These are phyloP conservation scores for Trapa incisa DNA, from an alignment of 345 rosid genomes.

Conservation along the genomic window DNA sequence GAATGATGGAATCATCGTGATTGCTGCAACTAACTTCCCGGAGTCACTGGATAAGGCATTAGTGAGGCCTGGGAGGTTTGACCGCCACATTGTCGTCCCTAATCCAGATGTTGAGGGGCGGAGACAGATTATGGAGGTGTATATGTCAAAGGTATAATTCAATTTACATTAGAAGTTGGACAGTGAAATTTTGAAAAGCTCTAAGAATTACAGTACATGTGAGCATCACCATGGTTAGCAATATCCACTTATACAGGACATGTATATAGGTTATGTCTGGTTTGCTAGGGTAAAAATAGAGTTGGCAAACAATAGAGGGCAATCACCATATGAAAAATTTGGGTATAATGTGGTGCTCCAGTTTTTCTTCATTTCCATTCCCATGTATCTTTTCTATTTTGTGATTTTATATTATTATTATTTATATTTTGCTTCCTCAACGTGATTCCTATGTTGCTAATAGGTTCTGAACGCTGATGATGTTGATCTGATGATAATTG, in stretches of 20 bases:
- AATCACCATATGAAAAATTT: not conserved
- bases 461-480: conserved; percentile 86
- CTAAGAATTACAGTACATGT: not conserved
- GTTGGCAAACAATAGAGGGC: not conserved
- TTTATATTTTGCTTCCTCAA: not conserved
- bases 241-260: not conserved
- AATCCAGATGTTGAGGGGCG: conserved; percentile 97
- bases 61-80: conserved; percentile 96
- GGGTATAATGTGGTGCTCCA: not conserved
- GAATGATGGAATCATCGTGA: conserved; percentile 91
- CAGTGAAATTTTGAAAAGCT: not conserved
- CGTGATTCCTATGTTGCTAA: not conserved
- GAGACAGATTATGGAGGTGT: conserved; percentile 85
- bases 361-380: not conserved
- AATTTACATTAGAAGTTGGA: not conserved
- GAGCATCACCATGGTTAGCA: not conserved
- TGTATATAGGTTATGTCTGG: too few species aligned
- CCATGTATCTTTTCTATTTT: not conserved
- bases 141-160: conserved; percentile 81
- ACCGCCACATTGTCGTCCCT: conserved; percentile 82
- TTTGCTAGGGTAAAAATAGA: not conserved
- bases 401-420: not conserved
- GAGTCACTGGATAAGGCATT: conserved; percentile 90
- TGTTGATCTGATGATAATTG: conserved; percentile 88
- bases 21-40: conserved; percentile 92